Percentiles rank a stretch among this genome's conserved stretches.
phyloP scores from a whole-genome alignment of 2,329 filamentous ascomycete species.

The Penicillium sp. region DNA sequence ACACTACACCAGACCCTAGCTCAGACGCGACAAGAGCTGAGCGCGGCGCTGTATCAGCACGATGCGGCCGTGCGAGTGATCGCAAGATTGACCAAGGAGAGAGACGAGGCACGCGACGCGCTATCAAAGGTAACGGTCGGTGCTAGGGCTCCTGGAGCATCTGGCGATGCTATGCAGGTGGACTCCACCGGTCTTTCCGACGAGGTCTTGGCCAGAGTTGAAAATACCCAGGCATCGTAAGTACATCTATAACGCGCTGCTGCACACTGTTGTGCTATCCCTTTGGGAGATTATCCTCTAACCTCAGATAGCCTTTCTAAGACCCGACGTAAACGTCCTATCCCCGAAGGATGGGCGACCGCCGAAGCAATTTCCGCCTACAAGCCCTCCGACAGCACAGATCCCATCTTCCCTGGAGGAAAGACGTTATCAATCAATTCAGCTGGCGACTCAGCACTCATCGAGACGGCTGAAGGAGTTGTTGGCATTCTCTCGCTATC shows the following conservation, averaged over 20 bases:
- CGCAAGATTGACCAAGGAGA: constrained; percentile 84
- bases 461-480: constrained; percentile 76
- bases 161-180: constrained; percentile 88
- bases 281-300: constrained; percentile 22
- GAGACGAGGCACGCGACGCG: constrained; percentile 89
- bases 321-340: constrained; percentile 83
- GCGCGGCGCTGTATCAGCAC: constrained; percentile 92
- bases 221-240: constrained; percentile 79
- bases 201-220: constrained; percentile 72
- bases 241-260: constrained; percentile 38
- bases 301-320: constrained; percentile 71
- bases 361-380: constrained; percentile 70
- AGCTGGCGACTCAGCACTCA: constrained; percentile 68
- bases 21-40: constrained; percentile 90
- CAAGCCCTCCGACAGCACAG: constrained; percentile 57
- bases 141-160: constrained; percentile 50
- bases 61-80: constrained; percentile 97
- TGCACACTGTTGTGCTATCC: neutral
- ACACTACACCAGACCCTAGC: constrained; percentile 86
- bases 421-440: constrained; percentile 63
- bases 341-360: constrained; percentile 85
- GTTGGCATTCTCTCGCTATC: constrained; percentile 80
- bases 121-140: constrained; percentile 83
- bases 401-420: constrained; percentile 64
- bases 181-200: constrained; percentile 79